Conservation (phyloP, 768 basidiomycete species). For the Lactarius quietus region DNA sequence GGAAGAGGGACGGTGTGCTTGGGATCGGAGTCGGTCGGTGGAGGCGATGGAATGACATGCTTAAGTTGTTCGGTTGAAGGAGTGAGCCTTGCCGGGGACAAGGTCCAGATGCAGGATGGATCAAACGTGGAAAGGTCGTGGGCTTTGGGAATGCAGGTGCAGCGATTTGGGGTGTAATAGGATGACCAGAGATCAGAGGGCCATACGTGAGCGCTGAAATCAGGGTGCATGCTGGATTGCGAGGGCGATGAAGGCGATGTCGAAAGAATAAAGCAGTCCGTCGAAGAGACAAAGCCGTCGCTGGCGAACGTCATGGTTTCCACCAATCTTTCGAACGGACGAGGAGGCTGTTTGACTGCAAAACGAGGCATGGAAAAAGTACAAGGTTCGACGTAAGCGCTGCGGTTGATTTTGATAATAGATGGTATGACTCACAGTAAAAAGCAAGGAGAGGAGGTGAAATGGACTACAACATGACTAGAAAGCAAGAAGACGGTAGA, state of each 20-base stretch:
- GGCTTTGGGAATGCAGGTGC: conserved; percentile 13
- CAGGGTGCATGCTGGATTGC: conserved; percentile 15
- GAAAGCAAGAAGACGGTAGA: conserved; percentile 4
- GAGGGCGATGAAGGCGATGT: conserved; percentile 17
- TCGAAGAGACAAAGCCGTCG: conserved; percentile 12
- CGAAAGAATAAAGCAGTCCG: conserved; percentile 4
- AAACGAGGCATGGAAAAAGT: conserved; percentile 1
- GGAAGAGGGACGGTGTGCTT: conserved; percentile 28
- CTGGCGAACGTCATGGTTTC: conserved; percentile 21
- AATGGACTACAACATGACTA: conserved; percentile 22
- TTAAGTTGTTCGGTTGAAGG: conserved; percentile 10
- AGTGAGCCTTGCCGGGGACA: neutral
- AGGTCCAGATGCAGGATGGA: conserved; percentile 11
- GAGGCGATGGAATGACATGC: conserved; percentile 26
- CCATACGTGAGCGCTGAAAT: conserved; percentile 6
- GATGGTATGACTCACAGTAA: conserved; percentile 14
- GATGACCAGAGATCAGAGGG: conserved; percentile 17
- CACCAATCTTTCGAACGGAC: conserved; percentile 23
- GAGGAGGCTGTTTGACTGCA: conserved; percentile 14
- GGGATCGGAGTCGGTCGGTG: conserved; percentile 26
- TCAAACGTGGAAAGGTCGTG: conserved; percentile 23
- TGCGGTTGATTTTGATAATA: neutral
- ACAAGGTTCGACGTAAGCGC: neutral
- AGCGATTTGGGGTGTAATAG: conserved; percentile 22
- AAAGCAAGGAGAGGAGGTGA: neutral